Conservation (phyloP, 2,329 filamentous ascomycete genomes). For the Pseudogymnoascus verrucosus region DNA sequence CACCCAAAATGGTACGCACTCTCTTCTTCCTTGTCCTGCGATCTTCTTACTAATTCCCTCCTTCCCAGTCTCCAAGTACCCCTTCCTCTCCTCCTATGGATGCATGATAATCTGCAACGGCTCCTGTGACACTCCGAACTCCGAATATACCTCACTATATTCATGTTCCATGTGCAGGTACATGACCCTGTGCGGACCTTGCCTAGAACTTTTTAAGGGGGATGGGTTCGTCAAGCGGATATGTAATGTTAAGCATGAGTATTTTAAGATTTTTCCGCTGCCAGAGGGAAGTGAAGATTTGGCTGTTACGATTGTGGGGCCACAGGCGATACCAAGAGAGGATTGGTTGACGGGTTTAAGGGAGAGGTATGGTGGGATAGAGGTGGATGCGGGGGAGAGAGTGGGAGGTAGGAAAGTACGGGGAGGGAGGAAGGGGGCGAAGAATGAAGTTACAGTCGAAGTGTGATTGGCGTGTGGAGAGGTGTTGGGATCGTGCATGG, state of each 20-base stretch:
- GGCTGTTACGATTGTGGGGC: neutral
- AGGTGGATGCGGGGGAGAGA: neutral
- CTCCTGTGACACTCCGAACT: neutral
- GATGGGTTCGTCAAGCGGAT: neutral
- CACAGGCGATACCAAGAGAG: neutral
- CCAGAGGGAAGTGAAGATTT: neutral
- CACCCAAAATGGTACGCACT: neutral
- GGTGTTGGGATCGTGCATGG: neutral
- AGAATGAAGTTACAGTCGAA: neutral
- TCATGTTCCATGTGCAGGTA: neutral
- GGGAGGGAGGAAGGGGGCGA: too few species aligned
- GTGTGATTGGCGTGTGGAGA: neutral
- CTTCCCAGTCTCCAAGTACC: neutral
- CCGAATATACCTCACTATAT: neutral
- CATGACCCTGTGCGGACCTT: neutral
- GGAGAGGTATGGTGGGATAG: neutral
- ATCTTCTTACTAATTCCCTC: neutral
- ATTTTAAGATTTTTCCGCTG: neutral
- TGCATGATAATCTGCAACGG: neutral
- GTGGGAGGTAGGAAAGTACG: neutral
- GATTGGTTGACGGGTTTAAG: neutral
- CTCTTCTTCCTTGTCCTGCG: neutral
- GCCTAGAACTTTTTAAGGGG: neutral
- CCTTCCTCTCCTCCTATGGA: neutral
- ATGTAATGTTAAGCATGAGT: neutral